Evolutionary conservation across 208 protist species (phyloP).

Genomic region (Acanthamoeba quina): DNA sequence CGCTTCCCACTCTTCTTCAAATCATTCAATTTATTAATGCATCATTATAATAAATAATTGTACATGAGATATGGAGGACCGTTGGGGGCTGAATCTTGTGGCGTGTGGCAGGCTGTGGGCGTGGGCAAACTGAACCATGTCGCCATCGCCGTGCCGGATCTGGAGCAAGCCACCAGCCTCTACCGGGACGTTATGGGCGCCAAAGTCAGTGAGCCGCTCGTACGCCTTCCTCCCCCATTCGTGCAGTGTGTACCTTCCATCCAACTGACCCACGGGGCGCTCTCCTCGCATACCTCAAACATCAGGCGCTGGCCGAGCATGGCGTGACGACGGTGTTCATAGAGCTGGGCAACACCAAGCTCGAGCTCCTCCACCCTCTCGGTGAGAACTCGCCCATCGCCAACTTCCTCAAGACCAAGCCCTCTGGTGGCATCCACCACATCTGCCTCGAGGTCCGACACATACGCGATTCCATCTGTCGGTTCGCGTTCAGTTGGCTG

Average conservation of each 20-base stretch:
- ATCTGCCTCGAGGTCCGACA: constrained; percentile 93
- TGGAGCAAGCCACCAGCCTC: constrained; percentile 86
- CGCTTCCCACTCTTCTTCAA: not conserved
- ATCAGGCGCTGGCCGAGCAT: constrained; percentile 91
- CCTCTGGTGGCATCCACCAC: constrained; percentile 95
- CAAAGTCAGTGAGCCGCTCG: constrained; percentile 91
- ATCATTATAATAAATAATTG: too few species aligned
- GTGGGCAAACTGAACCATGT: constrained; percentile 96
- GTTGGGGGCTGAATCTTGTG: too few species aligned
- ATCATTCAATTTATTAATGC: too few species aligned
- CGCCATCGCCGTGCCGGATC: constrained; percentile 94
- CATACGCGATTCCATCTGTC: not conserved
- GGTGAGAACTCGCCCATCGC: constrained; percentile 93
- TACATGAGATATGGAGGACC: too few species aligned
- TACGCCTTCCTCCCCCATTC: constrained; percentile 35
- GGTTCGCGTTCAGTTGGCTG: not conserved
- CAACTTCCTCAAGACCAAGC: constrained; percentile 94
- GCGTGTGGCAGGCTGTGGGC: not conserved
- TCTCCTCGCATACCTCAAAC: too few species aligned
- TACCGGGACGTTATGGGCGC: constrained; percentile 92
- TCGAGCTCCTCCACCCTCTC: constrained; percentile 94
- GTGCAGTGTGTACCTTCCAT: too few species aligned
- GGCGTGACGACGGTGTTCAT: constrained; percentile 96
- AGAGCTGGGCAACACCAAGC: constrained; percentile 92
- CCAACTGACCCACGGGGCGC: too few species aligned